Evolutionary conservation across 2,329 filamentous ascomycete genomes (phyloP).

Genomic region (Sclerotinia borealis): DNA sequence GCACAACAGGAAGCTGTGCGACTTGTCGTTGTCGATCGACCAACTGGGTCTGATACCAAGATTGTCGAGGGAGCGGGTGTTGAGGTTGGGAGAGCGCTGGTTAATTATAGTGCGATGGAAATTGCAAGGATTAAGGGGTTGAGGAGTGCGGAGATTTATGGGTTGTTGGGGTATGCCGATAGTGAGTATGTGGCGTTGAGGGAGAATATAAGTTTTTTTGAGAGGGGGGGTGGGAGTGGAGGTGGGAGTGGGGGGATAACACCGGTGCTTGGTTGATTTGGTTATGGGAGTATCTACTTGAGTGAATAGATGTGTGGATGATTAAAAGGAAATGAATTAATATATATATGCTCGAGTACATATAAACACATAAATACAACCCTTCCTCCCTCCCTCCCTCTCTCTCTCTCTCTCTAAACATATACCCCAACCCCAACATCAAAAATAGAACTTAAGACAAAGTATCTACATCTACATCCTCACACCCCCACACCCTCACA

Average conservation of each 20-base stretch:
- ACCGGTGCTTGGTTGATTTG: background rate
- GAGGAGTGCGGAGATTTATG: conserved; percentile 74
- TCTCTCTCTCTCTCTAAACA: too few relatives aligned
- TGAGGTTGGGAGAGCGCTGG: conserved; percentile 82
- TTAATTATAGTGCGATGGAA: conserved; percentile 87
- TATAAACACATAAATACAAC: too few relatives aligned
- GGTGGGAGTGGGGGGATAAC: too few relatives aligned
- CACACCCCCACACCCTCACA: too few relatives aligned
- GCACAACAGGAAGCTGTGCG: conserved; percentile 89
- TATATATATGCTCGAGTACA: too few relatives aligned
- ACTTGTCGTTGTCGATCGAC: conserved; percentile 68
- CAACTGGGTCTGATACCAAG: conserved; percentile 35
- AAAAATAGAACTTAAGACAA: too few relatives aligned
- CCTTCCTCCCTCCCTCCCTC: too few relatives aligned
- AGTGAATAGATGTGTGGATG: too few relatives aligned
- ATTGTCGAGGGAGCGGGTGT: conserved; percentile 46
- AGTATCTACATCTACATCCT: too few relatives aligned
- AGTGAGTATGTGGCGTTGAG: conserved; percentile 88
- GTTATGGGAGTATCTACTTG: too few relatives aligned
- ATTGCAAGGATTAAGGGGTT: conserved; percentile 79
- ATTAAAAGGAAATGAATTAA: too few relatives aligned
- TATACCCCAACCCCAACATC: too few relatives aligned
- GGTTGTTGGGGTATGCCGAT: conserved; percentile 82
- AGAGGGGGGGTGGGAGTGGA: conserved; percentile 29
- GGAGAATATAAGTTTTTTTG: conserved; percentile 72